Conservation (phyloP, 129 eudicot genomes). For the Heracleum sosnowskyi region DNA sequence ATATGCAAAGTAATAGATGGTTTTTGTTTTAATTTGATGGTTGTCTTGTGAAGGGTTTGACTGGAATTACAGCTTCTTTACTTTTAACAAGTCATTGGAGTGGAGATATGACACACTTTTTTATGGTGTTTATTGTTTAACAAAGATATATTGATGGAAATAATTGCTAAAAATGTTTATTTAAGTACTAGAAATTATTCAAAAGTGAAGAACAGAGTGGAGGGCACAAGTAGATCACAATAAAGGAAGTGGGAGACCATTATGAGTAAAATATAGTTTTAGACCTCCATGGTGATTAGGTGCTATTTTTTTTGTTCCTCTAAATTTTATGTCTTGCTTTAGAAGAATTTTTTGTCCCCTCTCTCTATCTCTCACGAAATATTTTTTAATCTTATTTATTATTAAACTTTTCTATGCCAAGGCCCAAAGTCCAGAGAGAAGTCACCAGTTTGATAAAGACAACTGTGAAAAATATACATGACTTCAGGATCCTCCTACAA, state of each 20-base stretch:
- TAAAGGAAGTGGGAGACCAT: neutral
- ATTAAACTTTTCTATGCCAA: neutral
- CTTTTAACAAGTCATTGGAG: neutral
- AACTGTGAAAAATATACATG: neutral
- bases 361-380: too few relatives aligned
- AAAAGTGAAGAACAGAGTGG: neutral
- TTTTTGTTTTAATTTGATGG: neutral
- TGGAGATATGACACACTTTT: neutral
- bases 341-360: neutral
- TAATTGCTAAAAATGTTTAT: neutral
- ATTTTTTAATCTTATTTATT: neutral
- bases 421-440: neutral
- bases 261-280: neutral
- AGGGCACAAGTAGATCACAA: neutral
- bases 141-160: neutral
- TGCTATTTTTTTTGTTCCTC: neutral
- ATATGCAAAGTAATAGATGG: neutral
- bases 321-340: neutral
- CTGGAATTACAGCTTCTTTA: neutral
- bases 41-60: neutral
- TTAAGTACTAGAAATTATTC: neutral
- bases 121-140: neutral
- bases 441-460: neutral
- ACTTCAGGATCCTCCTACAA: neutral
- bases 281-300: neutral